These are phyloP conservation scores for Adansonia digitata DNA, from an alignment of 345 rosid genomes.

Conservation along the genomic window DNA sequence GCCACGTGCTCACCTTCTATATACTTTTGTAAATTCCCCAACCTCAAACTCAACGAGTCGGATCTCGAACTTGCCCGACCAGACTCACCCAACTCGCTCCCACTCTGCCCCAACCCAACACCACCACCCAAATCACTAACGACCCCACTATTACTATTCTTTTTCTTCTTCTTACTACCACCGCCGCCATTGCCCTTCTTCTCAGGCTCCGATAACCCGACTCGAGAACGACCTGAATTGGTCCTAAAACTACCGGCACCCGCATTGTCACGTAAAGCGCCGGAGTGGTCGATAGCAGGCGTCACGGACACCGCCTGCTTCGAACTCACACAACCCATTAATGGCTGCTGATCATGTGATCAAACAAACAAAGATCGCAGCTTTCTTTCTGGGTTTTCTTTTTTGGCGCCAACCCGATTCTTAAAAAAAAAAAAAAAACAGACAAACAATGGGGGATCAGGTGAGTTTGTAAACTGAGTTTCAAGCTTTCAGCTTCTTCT, in stretches of 20 bases:
- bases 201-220: constrained; percentile 18
- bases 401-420: constrained; percentile 4
- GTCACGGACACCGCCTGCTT: constrained; percentile 92
- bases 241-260: constrained; percentile 10
- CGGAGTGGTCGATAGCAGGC: constrained; percentile 77
- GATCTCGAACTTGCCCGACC: constrained; percentile 63
- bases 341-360: constrained; percentile 4
- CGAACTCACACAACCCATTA: constrained; percentile 97
- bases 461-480: not conserved
- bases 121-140: constrained; percentile 20
- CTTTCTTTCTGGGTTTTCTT: not conserved
- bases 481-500: not conserved
- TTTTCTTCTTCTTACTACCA: constrained; percentile 16
- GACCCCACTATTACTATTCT: constrained; percentile 28
- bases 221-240: constrained; percentile 26
- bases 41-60: constrained; percentile 72
- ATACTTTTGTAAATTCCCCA: constrained; percentile 69
- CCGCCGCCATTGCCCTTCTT: constrained; percentile 29
- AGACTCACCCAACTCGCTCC: constrained; percentile 69
- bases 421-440: not conserved
- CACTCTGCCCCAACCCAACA: constrained; percentile 29
- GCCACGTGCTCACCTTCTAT: constrained; percentile 70
- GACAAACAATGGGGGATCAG: not conserved
- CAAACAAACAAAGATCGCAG: not conserved
- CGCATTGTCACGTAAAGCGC: constrained; percentile 36